Evolutionary conservation across 2,329 filamentous ascomycete species (phyloP).

Genomic region (Onygenales sp.): DNA sequence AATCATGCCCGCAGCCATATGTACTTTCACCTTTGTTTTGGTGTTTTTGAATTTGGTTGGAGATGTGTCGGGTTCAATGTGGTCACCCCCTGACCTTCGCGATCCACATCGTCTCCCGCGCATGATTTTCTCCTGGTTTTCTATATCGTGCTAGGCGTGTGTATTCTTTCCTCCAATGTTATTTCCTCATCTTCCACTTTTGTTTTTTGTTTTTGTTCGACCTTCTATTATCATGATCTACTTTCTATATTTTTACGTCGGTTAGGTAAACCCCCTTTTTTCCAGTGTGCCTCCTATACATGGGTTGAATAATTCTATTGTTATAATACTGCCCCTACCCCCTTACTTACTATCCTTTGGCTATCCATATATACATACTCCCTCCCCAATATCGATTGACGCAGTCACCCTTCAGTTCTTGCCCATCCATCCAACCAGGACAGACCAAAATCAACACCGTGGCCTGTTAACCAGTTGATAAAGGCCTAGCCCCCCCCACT

Average conservation of each 20-base stretch:
- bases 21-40: not conserved
- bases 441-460: too few species aligned
- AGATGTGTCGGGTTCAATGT: not conserved
- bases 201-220: constrained; percentile 1
- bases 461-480: too few species aligned
- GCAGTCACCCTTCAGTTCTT: too few species aligned
- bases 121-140: not conserved
- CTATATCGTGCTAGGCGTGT: not conserved
- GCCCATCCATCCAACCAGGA: too few species aligned
- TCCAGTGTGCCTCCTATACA: not conserved
- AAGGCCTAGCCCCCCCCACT: too few species aligned
- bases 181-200: not conserved
- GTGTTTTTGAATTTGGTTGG: not conserved
- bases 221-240: constrained; percentile 1
- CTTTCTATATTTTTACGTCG: not conserved
- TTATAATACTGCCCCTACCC: too few species aligned
- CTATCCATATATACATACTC: too few species aligned
- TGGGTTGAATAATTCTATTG: not conserved
- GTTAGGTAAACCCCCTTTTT: not conserved
- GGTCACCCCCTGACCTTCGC: too few species aligned
- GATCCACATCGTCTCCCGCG: too few species aligned
- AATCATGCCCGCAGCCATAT: not conserved
- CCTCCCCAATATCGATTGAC: too few species aligned
- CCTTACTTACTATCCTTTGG: too few species aligned
- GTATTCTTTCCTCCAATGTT: not conserved